Percentiles rank a stretch among this genome's conserved stretches.
These are phyloP conservation scores for Luvunga scandens DNA, from an alignment of 345 rosid genomes.

Conservation along the genomic window DNA sequence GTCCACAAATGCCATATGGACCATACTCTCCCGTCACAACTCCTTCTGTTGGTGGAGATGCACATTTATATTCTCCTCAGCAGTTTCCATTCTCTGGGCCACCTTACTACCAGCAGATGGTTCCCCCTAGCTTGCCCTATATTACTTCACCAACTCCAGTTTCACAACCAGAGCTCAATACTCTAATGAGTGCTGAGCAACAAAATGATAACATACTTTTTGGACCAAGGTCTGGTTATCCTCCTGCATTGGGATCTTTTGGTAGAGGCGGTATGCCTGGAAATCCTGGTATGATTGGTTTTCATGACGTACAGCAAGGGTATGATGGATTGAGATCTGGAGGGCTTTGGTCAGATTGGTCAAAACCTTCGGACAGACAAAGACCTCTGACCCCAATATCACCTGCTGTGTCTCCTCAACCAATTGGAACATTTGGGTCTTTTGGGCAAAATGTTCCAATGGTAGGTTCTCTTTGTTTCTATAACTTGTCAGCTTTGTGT, in stretches of 20 bases:
- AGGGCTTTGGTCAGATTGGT: slow-evolving; percentile 82
- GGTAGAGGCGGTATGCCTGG: slow-evolving; percentile 54
- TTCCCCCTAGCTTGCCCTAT: slow-evolving; percentile 68
- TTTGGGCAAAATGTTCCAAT: slow-evolving; percentile 61
- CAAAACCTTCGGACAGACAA: slow-evolving; percentile 67
- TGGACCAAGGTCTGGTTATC: slow-evolving; percentile 69
- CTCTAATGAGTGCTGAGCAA: slow-evolving; percentile 57
- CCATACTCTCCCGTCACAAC: slow-evolving; percentile 85
- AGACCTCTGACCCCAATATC: slow-evolving; percentile 59
- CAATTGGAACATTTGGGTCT: slow-evolving; percentile 53
- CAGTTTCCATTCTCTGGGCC: slow-evolving; percentile 71
- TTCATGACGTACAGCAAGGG: slow-evolving; percentile 69
- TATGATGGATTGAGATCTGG: slow-evolving; percentile 70
- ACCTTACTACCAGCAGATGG: slow-evolving; percentile 70
- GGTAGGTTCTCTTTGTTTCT: slow-evolving; percentile 42
- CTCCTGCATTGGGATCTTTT: slow-evolving; percentile 66
- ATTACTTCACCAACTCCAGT: slow-evolving; percentile 60
- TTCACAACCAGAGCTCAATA: slow-evolving; percentile 61
- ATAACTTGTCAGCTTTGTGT: not conserved
- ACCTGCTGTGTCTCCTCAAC: slow-evolving; percentile 78
- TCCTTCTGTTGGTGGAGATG: slow-evolving; percentile 68
- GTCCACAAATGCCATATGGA: slow-evolving; percentile 83
- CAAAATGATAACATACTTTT: slow-evolving; percentile 66
- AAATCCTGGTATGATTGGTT: slow-evolving; percentile 56
- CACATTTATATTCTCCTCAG: slow-evolving; percentile 65